Percentiles rank a stretch among this genome's conserved stretches.
Evolutionary conservation across 139 green algal genomes (phyloP).

Genomic region (Chlamydomonas sp.): DNA sequence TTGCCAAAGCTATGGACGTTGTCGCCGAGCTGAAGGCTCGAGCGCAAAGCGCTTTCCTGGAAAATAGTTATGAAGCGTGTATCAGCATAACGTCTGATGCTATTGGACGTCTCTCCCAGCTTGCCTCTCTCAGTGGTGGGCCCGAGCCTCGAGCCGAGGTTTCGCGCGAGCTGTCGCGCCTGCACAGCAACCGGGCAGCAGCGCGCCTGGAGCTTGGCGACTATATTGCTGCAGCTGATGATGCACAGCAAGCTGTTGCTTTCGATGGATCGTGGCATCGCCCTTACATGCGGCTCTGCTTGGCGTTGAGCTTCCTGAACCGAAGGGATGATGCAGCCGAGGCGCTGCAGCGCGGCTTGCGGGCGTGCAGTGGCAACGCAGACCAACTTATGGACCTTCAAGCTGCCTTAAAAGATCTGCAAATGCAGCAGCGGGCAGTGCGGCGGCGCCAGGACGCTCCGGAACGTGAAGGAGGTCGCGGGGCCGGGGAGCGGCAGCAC

Average conservation of each 20-base stretch:
- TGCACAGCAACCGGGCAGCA: slow-evolving; percentile 11
- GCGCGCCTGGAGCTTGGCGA: neutral
- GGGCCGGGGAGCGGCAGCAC: no score
- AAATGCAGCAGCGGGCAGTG: neutral
- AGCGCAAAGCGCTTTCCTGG: no score
- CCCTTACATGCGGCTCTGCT: slow-evolving; percentile 23
- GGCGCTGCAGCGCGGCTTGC: neutral
- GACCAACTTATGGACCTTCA: neutral
- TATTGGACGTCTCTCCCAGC: no score
- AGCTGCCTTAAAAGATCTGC: neutral
- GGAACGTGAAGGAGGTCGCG: no score
- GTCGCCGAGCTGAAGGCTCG: no score
- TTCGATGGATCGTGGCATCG: slow-evolving; percentile 13
- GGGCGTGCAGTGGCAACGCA: neutral
- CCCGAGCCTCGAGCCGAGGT: no score
- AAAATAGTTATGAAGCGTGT: no score
- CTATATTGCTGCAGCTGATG: neutral
- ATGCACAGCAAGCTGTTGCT: neutral
- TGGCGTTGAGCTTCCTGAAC: neutral
- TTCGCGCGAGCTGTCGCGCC: slow-evolving; percentile 4
- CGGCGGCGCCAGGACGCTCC: no score
- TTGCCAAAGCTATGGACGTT: no score
- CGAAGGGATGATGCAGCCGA: neutral
- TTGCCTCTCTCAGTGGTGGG: no score
- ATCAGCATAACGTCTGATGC: no score